phyloP scores from a whole-genome alignment of 208 protist species.

The Histomonas meleagridis region DNA sequence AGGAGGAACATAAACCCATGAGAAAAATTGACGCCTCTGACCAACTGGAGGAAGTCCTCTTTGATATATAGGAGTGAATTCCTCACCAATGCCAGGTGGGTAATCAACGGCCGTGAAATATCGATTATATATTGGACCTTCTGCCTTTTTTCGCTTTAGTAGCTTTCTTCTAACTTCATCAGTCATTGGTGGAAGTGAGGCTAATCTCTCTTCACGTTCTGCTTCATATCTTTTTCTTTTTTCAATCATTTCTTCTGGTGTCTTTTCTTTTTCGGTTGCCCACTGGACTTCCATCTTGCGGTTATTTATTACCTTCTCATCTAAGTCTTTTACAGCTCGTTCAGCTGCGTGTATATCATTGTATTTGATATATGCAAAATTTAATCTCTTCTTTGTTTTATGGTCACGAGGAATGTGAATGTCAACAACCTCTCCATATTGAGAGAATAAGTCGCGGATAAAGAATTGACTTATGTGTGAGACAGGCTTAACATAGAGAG shows the following conservation, averaged over 20 bases:
- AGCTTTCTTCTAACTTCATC: background rate
- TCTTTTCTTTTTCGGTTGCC: background rate
- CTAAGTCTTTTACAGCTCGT: background rate
- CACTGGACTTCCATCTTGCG: background rate
- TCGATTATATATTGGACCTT: background rate
- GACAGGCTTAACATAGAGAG: background rate
- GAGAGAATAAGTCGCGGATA: background rate
- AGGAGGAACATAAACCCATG: background rate
- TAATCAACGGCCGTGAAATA: conserved; percentile 19
- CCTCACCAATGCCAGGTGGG: background rate
- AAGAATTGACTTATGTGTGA: background rate
- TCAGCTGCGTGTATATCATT: background rate
- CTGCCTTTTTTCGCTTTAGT: background rate
- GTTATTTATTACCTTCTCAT: background rate
- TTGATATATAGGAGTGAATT: background rate
- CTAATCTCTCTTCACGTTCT: background rate
- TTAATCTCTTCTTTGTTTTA: background rate
- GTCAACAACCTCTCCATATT: background rate
- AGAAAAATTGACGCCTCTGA: background rate
- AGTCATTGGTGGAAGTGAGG: background rate
- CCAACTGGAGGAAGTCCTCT: background rate
- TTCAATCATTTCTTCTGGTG: conserved; percentile 7
- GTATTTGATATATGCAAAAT: conserved; percentile 19
- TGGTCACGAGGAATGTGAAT: background rate
- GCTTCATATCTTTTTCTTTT: too few relatives aligned